Conservation (phyloP, 805 yeast species). For the Lachancea quebecensis region DNA sequence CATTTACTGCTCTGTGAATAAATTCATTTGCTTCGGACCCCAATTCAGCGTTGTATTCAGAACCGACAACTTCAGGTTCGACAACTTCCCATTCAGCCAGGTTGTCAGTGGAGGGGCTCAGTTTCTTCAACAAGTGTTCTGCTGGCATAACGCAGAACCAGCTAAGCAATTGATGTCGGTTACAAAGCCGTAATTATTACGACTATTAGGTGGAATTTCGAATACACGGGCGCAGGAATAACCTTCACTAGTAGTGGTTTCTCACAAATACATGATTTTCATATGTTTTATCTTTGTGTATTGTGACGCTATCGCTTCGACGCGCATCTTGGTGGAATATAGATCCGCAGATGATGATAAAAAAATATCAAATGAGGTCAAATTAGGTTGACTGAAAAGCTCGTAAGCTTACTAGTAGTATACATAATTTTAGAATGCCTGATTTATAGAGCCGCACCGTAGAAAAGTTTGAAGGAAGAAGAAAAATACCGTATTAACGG, state of each 20-base stretch:
- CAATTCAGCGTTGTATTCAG: background rate
- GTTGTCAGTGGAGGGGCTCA: background rate
- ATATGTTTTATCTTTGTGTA: background rate
- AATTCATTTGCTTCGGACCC: background rate
- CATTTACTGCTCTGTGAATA: background rate
- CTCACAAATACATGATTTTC: too few relatives aligned
- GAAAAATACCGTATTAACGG: conserved; percentile 43
- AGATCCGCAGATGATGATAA: background rate
- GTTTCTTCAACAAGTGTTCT: background rate
- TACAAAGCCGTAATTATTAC: too few relatives aligned
- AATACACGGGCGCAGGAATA: background rate
- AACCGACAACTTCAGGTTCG: background rate
- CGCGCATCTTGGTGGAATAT: too few relatives aligned
- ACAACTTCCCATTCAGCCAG: background rate
- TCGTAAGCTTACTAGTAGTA: conserved; percentile 2
- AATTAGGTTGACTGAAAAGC: background rate
- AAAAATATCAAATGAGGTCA: background rate
- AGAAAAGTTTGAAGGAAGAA: background rate
- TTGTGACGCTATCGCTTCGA: background rate
- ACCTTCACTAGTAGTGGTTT: background rate
- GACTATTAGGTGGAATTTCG: too few relatives aligned
- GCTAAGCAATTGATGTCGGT: background rate
- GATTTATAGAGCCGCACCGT: conserved; percentile 1
- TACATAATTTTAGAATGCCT: conserved; percentile 6
- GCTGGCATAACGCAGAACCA: background rate